These are phyloP conservation scores for Glebionis coronaria DNA, from an alignment of 129 eudicot species.

Conservation along the genomic window DNA sequence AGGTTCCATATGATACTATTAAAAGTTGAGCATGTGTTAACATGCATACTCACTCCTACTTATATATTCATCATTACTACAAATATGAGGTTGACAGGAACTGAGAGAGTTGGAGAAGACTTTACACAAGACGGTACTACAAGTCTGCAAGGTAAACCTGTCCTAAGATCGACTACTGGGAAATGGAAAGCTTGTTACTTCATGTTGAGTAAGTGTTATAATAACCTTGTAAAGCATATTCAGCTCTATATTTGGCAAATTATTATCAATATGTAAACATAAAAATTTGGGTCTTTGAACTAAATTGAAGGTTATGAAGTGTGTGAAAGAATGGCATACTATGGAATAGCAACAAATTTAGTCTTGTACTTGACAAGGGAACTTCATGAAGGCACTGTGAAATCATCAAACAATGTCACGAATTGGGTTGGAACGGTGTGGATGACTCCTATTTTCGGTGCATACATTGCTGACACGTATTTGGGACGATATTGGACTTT, in stretches of 20 bases:
- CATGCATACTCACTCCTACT: not conserved
- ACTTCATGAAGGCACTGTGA: constrained; percentile 60
- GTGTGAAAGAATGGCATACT: constrained; percentile 59
- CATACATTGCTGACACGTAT: constrained; percentile 50
- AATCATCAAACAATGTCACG: constrained; percentile 57
- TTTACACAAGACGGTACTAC: constrained; percentile 68
- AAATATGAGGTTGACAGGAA: constrained; percentile 19
- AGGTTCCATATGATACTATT: no score
- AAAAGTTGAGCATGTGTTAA: no score
- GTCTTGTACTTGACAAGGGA: constrained; percentile 42
- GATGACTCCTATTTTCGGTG: constrained; percentile 54
- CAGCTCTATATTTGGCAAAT: no score
- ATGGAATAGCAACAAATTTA: constrained; percentile 52
- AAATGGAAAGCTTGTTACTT: constrained; percentile 69
- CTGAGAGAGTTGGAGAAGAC: constrained; percentile 34
- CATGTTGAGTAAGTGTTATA: constrained; percentile 48
- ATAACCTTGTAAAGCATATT: no score
- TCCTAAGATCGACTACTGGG: constrained; percentile 52
- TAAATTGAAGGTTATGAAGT: constrained; percentile 45
- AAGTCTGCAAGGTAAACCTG: constrained; percentile 55
- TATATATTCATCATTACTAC: not conserved
- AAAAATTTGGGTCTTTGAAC: not conserved
- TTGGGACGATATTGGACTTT: constrained; percentile 63
- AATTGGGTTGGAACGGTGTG: constrained; percentile 66
- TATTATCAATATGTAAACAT: no score